Evolutionary conservation across 169 alveolate genomes (phyloP).

Genomic region (Miamiensis avidus): DNA sequence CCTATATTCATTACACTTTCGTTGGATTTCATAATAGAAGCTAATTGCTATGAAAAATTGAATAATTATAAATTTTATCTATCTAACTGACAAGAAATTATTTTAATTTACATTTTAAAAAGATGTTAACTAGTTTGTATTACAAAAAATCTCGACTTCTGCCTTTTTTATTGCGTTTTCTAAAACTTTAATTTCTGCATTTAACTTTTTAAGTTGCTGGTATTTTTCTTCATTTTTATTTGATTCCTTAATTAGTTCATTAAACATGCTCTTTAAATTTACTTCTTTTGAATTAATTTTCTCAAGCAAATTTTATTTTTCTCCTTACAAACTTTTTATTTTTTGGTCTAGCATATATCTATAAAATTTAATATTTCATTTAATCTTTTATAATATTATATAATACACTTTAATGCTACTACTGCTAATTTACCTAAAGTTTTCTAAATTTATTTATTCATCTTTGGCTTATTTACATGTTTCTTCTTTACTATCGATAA

Average conservation of each 20-base stretch:
- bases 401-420: background rate
- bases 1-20: conserved; percentile 39
- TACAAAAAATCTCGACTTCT: conserved; percentile 42
- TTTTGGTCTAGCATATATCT: conserved; percentile 41
- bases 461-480: conserved; percentile 50
- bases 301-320: conserved; percentile 37
- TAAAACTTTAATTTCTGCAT: conserved; percentile 40
- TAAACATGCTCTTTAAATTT: conserved; percentile 40
- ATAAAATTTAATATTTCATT: too few relatives aligned
- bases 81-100: background rate
- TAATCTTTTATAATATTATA: too few relatives aligned
- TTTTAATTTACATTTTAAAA: conserved; percentile 35
- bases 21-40: conserved; percentile 33
- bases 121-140: conserved; percentile 37
- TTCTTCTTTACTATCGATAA: conserved; percentile 48
- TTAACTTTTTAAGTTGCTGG: conserved; percentile 28
- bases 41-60: conserved; percentile 7
- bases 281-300: conserved; percentile 41
- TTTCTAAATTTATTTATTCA: conserved; percentile 49
- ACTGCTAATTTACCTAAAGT: conserved; percentile 38
- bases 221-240: conserved; percentile 44
- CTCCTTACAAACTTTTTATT: conserved; percentile 36
- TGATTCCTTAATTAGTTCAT: conserved; percentile 48
- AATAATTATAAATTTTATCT: background rate
- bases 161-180: conserved; percentile 43